A percentile compares a stretch with the other conserved stretches of the same genome.
Evolutionary conservation across 345 rosid species (phyloP).

Genomic region (Lumnitzera littorea): DNA sequence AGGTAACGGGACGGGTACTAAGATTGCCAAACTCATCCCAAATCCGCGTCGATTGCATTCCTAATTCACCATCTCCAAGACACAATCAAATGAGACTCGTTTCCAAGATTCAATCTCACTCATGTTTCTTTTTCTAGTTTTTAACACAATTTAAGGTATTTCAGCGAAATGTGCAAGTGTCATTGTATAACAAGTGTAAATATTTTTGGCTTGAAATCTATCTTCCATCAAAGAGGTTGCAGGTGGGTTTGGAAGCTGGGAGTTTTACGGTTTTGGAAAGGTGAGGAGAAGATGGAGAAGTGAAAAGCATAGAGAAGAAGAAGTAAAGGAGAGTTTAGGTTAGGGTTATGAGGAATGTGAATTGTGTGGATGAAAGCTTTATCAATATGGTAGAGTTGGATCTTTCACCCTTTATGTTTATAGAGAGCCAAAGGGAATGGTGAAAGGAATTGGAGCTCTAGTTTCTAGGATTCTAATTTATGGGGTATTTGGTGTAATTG

Average conservation of each 20-base stretch:
- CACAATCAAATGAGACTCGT: slow-evolving; percentile 68
- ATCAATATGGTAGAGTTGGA: slow-evolving; percentile 29
- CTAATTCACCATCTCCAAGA: slow-evolving; percentile 20
- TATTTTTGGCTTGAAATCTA: slow-evolving; percentile 44
- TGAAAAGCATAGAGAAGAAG: slow-evolving; percentile 33
- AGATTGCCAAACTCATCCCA: too few relatives aligned
- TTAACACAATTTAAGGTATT: slow-evolving; percentile 84
- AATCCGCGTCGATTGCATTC: too few relatives aligned
- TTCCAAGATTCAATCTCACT: slow-evolving; percentile 66
- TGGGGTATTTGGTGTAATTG: too few relatives aligned
- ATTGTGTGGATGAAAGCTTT: slow-evolving; percentile 37
- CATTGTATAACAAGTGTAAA: slow-evolving; percentile 48
- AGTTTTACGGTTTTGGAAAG: slow-evolving; percentile 5
- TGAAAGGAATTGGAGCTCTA: too few relatives aligned
- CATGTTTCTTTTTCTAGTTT: slow-evolving; percentile 60
- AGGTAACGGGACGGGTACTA: too few relatives aligned
- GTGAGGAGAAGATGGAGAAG: slow-evolving; percentile 18
- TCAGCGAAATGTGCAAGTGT: slow-evolving; percentile 81
- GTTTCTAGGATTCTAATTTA: too few relatives aligned
- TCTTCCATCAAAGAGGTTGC: slow-evolving; percentile 66
- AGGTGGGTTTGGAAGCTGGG: slow-evolving; percentile 22
- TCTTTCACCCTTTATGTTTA: not conserved
- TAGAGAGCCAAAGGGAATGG: not conserved
- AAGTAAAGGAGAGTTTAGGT: slow-evolving; percentile 24
- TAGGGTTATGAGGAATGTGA: slow-evolving; percentile 16